Evolutionary conservation across 202 grass and related monocot species (phyloP), one percentile per base, ranked within the genome.

Genomic region (Tripidium arundinaceum): DNA sequence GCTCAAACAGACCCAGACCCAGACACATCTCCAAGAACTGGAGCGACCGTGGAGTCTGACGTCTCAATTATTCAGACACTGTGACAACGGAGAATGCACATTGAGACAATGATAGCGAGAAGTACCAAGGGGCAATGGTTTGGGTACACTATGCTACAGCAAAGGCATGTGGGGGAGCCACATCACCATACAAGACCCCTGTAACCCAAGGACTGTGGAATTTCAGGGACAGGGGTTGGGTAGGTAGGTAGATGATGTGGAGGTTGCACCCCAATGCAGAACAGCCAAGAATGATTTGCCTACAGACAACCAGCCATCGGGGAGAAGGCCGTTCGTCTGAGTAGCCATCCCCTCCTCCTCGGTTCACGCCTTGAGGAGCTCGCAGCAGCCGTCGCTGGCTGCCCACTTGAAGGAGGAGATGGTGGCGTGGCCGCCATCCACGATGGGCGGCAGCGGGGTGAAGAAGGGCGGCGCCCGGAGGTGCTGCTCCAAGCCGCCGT

Each of bases 261-360:
- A 61, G 43, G 29, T 36, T 69, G 67, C 59, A 29, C 50, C 83
- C 83, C 79, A 78, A 82, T 82, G 87, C 74, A 62, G 78, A 77
- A 86, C 62, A 94, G 92, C 89, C 91, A 94, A 94, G 91, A 91
- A 94, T 94, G 91, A 94, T 83, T 94, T 94, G 91, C 91, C 91
- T 86, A 69, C 68, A 94, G 87, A 64, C 91, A 86, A 38, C 78
- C 79, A 91, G 37, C 84, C 79, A 81, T 29, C 77, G 14, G 79
- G 12, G 13, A 40, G 59, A 75, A 55, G 80, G 28, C 66, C 40
- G 65, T 72, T 50, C 50, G 84, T 36, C 83, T 83, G 73, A 59
- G 40, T 68, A 36, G 61, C 83, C 75, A 37, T 73, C 79, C 75
- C 68, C 81, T 54, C 74, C 81, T 55, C 80, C 38, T 81, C 85